Conservation (phyloP, 176 grass and related monocot species). For the Carex pumila region DNA sequence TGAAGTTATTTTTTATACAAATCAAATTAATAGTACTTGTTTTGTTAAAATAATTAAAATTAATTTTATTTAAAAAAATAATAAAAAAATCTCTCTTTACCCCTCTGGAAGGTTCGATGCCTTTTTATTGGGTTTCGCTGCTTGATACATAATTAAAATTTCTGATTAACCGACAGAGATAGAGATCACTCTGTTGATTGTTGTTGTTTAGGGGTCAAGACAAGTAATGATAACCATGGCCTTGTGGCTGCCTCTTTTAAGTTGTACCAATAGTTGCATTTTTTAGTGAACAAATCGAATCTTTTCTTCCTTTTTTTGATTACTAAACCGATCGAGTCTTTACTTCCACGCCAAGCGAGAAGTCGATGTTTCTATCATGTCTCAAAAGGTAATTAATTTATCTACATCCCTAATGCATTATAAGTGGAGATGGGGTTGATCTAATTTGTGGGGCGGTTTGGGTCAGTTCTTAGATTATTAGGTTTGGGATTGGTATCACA, state of each 20-base stretch:
- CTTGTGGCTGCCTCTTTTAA: background rate
- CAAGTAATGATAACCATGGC: background rate
- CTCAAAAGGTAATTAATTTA: too few relatives aligned
- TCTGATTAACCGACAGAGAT: background rate
- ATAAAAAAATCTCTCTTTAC: too few relatives aligned
- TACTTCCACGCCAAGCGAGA: slow-evolving; percentile 7
- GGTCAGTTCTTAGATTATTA: background rate
- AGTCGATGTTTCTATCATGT: background rate
- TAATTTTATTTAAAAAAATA: too few relatives aligned
- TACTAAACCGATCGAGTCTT: background rate
- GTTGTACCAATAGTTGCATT: background rate
- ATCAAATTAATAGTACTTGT: too few relatives aligned
- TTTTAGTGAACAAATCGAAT: background rate
- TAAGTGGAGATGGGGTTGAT: background rate
- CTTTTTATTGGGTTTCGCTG: background rate
- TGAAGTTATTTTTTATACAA: too few relatives aligned
- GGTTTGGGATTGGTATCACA: background rate
- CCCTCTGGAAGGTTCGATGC: background rate
- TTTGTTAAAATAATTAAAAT: too few relatives aligned
- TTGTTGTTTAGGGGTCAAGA: background rate
- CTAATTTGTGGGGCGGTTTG: background rate
- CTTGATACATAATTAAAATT: background rate
- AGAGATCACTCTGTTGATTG: background rate
- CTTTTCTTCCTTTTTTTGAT: background rate
- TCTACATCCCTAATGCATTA: too few relatives aligned